Conservation (phyloP, 495 filamentous ascomycete genomes). For the Viridothelium virens region DNA sequence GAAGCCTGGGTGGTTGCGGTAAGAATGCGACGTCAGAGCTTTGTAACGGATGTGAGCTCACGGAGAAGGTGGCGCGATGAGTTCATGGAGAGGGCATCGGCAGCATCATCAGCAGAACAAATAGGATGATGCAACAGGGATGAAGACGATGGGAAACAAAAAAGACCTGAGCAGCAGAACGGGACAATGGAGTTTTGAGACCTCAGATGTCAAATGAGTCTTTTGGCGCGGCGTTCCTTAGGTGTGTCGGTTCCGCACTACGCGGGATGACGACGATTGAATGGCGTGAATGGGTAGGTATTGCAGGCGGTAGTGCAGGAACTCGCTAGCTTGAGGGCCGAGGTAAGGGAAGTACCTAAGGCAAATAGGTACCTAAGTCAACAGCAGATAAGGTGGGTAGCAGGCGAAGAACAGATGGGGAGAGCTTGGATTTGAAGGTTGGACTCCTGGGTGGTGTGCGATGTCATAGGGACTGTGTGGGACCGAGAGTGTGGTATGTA, state of each 20-base stretch:
- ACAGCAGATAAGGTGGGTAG: background rate
- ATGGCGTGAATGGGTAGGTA: background rate
- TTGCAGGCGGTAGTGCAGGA: background rate
- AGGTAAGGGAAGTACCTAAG: background rate
- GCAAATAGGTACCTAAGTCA: background rate
- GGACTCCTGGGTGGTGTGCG: background rate
- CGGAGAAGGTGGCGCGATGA: background rate
- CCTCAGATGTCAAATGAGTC: background rate
- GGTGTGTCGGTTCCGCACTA: background rate
- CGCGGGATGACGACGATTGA: background rate
- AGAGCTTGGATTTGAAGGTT: background rate
- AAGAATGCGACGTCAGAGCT: constrained; percentile 10
- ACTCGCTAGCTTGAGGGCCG: background rate
- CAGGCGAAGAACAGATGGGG: background rate
- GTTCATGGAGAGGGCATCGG: background rate
- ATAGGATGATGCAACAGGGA: background rate
- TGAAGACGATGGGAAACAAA: too few relatives aligned
- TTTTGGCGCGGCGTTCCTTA: background rate
- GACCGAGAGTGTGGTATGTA: too few relatives aligned
- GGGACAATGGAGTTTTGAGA: background rate
- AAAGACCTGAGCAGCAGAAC: background rate
- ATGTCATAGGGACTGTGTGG: background rate
- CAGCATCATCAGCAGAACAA: background rate
- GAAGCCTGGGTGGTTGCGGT: background rate
- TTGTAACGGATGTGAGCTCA: background rate